Base-by-base conservation (phyloP, 2,329 filamentous ascomycete species). In the Penicillium nordicum region DNA sequence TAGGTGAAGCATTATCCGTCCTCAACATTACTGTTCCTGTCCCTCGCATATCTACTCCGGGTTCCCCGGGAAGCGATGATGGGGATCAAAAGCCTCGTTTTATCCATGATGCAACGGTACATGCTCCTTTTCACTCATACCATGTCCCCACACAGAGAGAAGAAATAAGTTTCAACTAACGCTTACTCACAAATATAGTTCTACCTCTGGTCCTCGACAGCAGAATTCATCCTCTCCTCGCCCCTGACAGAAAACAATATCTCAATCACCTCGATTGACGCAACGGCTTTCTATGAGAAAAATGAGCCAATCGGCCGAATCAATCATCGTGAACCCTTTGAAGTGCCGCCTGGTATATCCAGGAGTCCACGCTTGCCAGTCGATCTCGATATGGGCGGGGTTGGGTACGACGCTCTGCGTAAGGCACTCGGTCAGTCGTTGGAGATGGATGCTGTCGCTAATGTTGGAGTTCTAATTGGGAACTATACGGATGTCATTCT, bases 161-260 rank as follows among this genome's bases (percentile, higher is more conserved):
- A 21, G 10, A 14, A 14, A n/a, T 3, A 50, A n/a, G 29, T 44
- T 27, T 21, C 1, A 2, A 37, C 32, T 44, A 21, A 57, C 16
- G 55, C 60, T 66, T 58, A 63, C 51, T 54, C 55, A 29, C n/a
- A 23, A 37, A 25, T 60, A 14, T 62, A 74, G 72, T 61, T 99
- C 74, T 92, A 97, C 75, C 75, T 97, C 50, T 82, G 94, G 60
- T 89, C 90, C 16, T 96, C 91, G 0, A 92, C 91, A 0, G 93
- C 93, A 4, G 85, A 88, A 0, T 97, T 99, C 73, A 86, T 84
- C 0, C 81, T 97, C 23, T 81, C 87, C 38, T 97, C 92, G 0
- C 94, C 94, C 0, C 79, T 97, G 9, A 76, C 79, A 40, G 78
- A 85, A 56, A 88, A 88, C 50, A 90, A 86, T 0, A 75, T 97